Conservation (phyloP, 2,329 filamentous ascomycete species). For the Sporothrix globosa region DNA sequence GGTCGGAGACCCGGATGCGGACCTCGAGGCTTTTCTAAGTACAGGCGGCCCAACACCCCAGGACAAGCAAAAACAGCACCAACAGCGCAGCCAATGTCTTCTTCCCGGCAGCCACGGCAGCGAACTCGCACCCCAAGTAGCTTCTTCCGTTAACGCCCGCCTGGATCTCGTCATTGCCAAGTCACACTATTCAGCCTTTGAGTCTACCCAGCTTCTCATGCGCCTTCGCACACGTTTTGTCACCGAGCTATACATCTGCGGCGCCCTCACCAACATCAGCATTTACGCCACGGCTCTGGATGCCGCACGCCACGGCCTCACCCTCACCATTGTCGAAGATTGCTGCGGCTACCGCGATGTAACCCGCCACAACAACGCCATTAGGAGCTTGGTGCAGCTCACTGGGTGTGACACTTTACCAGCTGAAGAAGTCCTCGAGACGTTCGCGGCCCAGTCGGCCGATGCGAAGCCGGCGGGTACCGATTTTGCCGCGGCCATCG, state of each 20-base stretch:
- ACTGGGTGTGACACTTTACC: conserved; percentile 71
- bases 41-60: conserved; percentile 19
- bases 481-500: conserved; percentile 28
- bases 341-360: conserved; percentile 80
- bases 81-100: conserved; percentile 45
- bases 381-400: conserved; percentile 71
- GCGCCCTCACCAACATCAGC: conserved; percentile 82
- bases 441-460: conserved; percentile 25
- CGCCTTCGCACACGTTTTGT: conserved; percentile 83
- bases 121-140: conserved; percentile 51
- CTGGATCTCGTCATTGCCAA: conserved; percentile 64
- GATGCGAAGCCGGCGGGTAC: background rate
- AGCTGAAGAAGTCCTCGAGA: conserved; percentile 59
- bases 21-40: conserved; percentile 47
- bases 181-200: conserved; percentile 85
- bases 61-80: conserved; percentile 44
- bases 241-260: conserved; percentile 87
- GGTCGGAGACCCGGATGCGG: conserved; percentile 42
- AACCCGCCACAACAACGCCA: conserved; percentile 68
- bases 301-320: conserved; percentile 82
- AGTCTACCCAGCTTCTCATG: conserved; percentile 71
- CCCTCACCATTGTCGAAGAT: conserved; percentile 85
- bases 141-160: conserved; percentile 49
- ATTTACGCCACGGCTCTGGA: conserved; percentile 91
- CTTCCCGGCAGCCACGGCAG: conserved; percentile 51